These are phyloP conservation scores for Aphanomyces euteiches DNA, from an alignment of 352 stramenopile species.

Conservation along the genomic window DNA sequence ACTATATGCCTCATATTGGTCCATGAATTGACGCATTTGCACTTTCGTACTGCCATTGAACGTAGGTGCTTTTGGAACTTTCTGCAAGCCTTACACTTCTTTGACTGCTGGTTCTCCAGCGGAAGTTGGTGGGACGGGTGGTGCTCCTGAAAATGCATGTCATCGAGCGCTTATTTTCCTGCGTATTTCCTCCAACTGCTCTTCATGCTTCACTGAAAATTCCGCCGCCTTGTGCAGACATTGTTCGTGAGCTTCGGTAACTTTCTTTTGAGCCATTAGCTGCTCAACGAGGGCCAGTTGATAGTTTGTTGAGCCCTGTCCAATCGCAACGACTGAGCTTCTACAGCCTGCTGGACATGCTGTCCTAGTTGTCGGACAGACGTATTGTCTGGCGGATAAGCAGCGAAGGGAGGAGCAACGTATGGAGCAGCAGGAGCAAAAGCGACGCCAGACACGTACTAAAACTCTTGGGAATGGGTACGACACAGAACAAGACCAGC, in stretches of 20 bases:
- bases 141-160: not conserved
- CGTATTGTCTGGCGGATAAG: not conserved
- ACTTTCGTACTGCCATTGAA: constrained; percentile 19
- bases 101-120: not conserved
- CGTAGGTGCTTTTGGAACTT: constrained; percentile 10
- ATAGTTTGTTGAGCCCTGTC: not conserved
- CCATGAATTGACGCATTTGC: constrained; percentile 1
- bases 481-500: not conserved
- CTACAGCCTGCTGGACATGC: not conserved
- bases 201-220: not conserved
- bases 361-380: constrained; percentile 1
- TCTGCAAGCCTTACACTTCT: not conserved
- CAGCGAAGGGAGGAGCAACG: not conserved
- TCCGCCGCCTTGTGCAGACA: not conserved
- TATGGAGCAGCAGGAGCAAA: not conserved
- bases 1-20: too few relatives aligned
- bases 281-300: not conserved
- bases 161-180: not conserved
- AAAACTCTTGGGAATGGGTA: not conserved
- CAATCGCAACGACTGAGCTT: not conserved
- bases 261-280: too few relatives aligned
- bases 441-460: too few relatives aligned
- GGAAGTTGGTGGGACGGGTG: not conserved
- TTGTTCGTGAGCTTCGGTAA: not conserved
- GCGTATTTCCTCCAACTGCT: constrained; percentile 1